Evolutionary conservation across 83 land plant genomes (phyloP).

Genomic region (Larix sibirica): DNA sequence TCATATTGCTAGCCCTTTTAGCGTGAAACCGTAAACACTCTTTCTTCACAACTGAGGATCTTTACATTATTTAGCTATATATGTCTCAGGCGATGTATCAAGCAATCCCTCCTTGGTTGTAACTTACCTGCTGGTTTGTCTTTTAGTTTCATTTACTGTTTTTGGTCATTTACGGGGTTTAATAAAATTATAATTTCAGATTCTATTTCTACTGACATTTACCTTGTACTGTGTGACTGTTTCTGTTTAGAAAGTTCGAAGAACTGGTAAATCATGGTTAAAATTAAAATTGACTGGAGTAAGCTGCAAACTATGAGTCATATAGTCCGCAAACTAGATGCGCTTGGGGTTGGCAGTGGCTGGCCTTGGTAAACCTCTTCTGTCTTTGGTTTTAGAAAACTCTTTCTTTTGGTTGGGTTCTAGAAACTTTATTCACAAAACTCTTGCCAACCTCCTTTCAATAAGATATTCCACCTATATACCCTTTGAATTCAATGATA

Average conservation of each 20-base stretch:
- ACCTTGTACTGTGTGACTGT: not conserved
- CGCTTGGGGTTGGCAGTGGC: not conserved
- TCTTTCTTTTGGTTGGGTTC: not conserved
- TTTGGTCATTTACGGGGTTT: no score
- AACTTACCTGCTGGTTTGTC: no score
- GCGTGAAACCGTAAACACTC: not conserved
- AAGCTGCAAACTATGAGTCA: not conserved
- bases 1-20: not conserved
- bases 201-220: not conserved
- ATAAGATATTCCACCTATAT: not conserved
- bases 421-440: not conserved
- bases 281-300: not conserved
- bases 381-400: not conserved
- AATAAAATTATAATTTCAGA: no score
- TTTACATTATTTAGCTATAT: not conserved
- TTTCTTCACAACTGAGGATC: not conserved
- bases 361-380: not conserved
- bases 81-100: no score
- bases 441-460: not conserved
- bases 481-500: not conserved
- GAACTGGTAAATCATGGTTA: not conserved
- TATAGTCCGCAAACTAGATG: not conserved
- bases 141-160: no score
- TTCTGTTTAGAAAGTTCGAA: not conserved
- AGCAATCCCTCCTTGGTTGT: no score